Evolutionary conservation across 768 basidiomycete genomes (phyloP).

Genomic region (Pulveroboletus ravenelii): DNA sequence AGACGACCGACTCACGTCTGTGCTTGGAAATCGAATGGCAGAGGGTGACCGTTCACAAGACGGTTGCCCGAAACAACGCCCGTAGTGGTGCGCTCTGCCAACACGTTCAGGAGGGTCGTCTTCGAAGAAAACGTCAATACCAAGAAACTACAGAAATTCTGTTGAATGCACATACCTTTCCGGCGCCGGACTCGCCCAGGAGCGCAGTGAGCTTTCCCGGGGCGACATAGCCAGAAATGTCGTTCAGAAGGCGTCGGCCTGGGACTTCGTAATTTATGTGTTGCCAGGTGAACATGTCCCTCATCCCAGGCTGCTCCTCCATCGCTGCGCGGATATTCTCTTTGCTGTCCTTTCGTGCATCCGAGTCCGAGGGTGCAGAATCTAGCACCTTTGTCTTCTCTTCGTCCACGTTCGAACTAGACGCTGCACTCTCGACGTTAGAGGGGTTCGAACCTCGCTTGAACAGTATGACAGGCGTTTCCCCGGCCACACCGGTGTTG

Average conservation of each 20-base stretch:
- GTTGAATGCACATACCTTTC: constrained; percentile 30
- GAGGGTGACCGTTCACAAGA: constrained; percentile 41
- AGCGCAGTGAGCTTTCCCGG: constrained; percentile 77
- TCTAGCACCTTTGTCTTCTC: constrained; percentile 24
- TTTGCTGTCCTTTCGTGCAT: constrained; percentile 5
- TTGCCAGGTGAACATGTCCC: constrained; percentile 78
- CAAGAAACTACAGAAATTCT: too few relatives aligned
- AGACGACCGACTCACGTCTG: constrained; percentile 40
- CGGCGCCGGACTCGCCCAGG: constrained; percentile 62
- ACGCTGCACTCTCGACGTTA: neutral
- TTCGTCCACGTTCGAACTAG: constrained; percentile 25
- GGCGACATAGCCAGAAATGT: constrained; percentile 74
- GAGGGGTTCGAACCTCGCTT: constrained; percentile 47
- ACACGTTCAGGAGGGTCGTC: constrained; percentile 50
- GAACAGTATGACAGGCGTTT: constrained; percentile 53
- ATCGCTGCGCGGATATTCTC: constrained; percentile 29
- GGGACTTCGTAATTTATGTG: constrained; percentile 63
- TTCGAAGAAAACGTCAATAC: constrained; percentile 1
- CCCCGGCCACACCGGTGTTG: constrained; percentile 35
- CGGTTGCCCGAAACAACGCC: constrained; percentile 40
- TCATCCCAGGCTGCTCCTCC: constrained; percentile 33
- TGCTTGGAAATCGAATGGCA: constrained; percentile 48
- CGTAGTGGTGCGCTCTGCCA: constrained; percentile 35
- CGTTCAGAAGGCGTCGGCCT: constrained; percentile 55
- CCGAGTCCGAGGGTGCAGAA: constrained; percentile 4